These are phyloP conservation scores for Carpinus fangiana DNA, from an alignment of 306 rosid species.

Conservation along the genomic window DNA sequence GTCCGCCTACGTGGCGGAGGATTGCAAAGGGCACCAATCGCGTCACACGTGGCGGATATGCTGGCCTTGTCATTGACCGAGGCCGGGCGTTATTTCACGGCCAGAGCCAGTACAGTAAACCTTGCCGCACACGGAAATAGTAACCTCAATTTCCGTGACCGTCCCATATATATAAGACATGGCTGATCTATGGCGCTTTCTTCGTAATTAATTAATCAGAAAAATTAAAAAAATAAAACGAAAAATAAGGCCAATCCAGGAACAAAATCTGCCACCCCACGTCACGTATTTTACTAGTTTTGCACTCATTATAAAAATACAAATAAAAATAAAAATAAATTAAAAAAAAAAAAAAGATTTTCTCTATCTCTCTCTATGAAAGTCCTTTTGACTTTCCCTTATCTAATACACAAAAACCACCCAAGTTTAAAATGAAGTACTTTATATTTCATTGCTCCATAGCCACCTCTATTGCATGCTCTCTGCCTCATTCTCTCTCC, in stretches of 20 bases:
- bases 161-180: not conserved
- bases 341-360: too few relatives aligned
- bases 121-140: not conserved
- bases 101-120: not conserved
- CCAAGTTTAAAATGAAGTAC: constrained; percentile 35
- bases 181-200: too few relatives aligned
- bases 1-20: constrained; percentile 26
- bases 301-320: not conserved
- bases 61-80: not conserved
- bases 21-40: constrained; percentile 11
- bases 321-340: too few relatives aligned
- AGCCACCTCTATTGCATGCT: constrained; percentile 59
- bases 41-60: constrained; percentile 20
- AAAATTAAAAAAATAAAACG: too few relatives aligned
- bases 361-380: constrained; percentile 18
- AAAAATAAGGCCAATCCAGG: constrained; percentile 31
- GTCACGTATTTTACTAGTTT: not conserved
- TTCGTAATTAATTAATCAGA: too few relatives aligned
- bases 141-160: not conserved
- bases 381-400: constrained; percentile 51
- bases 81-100: not conserved
- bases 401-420: constrained; percentile 30
- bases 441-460: constrained; percentile 29
- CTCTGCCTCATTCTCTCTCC: constrained; percentile 38
- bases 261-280: constrained; percentile 50